Conservation (phyloP, 2,329 filamentous ascomycete species). For the Mariannaea sp. region DNA sequence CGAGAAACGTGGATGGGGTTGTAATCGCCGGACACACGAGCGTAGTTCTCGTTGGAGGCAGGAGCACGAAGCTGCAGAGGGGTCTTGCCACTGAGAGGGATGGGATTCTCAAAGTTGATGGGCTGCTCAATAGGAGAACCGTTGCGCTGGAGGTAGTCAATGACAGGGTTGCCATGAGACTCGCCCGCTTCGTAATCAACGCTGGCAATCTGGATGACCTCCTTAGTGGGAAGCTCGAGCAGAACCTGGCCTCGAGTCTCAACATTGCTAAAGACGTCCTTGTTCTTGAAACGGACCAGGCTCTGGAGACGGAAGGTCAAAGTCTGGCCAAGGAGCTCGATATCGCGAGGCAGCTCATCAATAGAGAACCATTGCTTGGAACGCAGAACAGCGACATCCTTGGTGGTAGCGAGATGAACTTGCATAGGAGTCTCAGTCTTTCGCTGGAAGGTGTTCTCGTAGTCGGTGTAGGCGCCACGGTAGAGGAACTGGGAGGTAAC, state of each 20-base stretch:
- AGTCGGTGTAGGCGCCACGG: conserved; percentile 89
- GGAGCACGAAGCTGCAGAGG: conserved; percentile 88
- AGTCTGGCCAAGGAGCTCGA: conserved; percentile 89
- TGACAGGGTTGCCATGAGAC: conserved; percentile 94
- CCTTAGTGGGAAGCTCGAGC: conserved; percentile 93
- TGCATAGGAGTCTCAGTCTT: conserved; percentile 96
- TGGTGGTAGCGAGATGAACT: conserved; percentile 81
- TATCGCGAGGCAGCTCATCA: conserved; percentile 70
- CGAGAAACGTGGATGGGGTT: conserved; percentile 99
- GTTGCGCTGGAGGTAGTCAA: conserved; percentile 92
- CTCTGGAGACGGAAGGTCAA: conserved; percentile 95
- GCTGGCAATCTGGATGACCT: conserved; percentile 95
- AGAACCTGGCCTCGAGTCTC: conserved; percentile 92
- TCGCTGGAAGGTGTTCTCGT: conserved; percentile 97
- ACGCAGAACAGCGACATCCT: conserved; percentile 90
- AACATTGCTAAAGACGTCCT: conserved; percentile 86
- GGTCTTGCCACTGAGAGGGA: conserved; percentile 90
- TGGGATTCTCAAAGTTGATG: conserved; percentile 95
- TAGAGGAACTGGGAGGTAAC: conserved; percentile 98
- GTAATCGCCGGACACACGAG: conserved; percentile 95
- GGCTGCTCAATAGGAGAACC: conserved; percentile 94
- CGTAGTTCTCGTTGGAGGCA: conserved; percentile 96
- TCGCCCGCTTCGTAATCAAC: conserved; percentile 92
- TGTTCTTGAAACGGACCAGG: conserved; percentile 92
- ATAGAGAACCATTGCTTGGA: conserved; percentile 98